Evolutionary conservation across 164 flowering plant species (phyloP).

Genomic region (Platanus orientalis): DNA sequence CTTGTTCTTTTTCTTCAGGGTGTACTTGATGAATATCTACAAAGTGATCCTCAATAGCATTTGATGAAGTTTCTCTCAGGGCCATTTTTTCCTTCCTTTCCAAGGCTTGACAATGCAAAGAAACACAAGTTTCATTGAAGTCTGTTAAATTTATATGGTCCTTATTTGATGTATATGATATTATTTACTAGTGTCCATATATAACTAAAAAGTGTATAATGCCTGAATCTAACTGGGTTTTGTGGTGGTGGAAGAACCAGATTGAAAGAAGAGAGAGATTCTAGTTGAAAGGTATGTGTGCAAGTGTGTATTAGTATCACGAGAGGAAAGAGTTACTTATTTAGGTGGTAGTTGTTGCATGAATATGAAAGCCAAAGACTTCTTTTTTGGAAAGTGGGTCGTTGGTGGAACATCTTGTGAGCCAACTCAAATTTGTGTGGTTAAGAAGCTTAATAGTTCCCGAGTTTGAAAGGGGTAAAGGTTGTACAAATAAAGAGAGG

Average conservation of each 20-base stretch:
- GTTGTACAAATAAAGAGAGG: too few relatives aligned
- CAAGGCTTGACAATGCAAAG: neutral
- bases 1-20: conserved; percentile 39
- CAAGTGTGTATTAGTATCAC: conserved; percentile 1
- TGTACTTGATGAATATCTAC: conserved; percentile 55
- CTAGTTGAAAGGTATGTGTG: too few relatives aligned
- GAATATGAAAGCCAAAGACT: neutral
- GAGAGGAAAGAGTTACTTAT: conserved; percentile 3
- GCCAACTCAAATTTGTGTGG: neutral
- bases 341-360: conserved; percentile 1
- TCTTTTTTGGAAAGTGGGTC: neutral
- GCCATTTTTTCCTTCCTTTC: conserved; percentile 23
- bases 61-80: conserved; percentile 16
- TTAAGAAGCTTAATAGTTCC: neutral
- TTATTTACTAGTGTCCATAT: neutral
- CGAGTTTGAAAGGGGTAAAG: too few relatives aligned
- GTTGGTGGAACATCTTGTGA: neutral
- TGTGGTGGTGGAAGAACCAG: too few relatives aligned
- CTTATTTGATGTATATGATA: neutral
- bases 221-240: too few relatives aligned
- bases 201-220: too few relatives aligned
- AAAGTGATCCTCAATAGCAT: conserved; percentile 24
- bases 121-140: neutral
- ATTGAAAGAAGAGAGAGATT: too few relatives aligned
- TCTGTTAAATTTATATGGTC: neutral